A percentile compares a stretch with the other conserved stretches of the same genome.
These are phyloP conservation scores for Neonectria sp. DNA, from an alignment of 2,329 filamentous ascomycete genomes.

Conservation along the genomic window DNA sequence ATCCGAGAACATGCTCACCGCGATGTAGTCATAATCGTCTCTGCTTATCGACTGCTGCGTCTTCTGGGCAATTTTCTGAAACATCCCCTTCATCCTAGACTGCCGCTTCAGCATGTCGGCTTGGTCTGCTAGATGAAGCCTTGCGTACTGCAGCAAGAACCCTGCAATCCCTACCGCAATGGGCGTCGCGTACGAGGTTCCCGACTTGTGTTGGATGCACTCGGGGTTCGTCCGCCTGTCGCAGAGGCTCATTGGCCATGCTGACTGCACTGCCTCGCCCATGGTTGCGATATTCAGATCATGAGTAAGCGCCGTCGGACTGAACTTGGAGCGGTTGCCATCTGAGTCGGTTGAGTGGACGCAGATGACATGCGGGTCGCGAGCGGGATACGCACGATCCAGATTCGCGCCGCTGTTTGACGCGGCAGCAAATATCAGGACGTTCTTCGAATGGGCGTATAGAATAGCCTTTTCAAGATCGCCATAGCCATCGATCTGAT, in stretches of 20 bases:
- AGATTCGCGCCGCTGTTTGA: conserved; percentile 21
- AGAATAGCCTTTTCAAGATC: neutral
- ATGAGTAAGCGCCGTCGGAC: conserved; percentile 15
- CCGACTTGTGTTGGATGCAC: conserved; percentile 3
- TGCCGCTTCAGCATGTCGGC: conserved; percentile 7
- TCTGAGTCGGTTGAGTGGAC: conserved; percentile 30
- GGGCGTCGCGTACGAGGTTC: conserved; percentile 28
- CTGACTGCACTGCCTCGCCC: conserved; percentile 25
- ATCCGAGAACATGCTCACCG: conserved; percentile 20
- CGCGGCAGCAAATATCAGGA: conserved; percentile 30
- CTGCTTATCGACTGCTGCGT: conserved; percentile 11
- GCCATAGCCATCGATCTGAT: conserved; percentile 11
- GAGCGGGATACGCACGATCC: conserved; percentile 28
- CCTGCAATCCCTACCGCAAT: conserved; percentile 19
- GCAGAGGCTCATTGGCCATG: conserved; percentile 24
- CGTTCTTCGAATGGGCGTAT: neutral
- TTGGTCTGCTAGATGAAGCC: conserved; percentile 11
- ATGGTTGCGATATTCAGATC: conserved; percentile 25
- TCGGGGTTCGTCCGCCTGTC: neutral
- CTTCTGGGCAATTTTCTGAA: conserved; percentile 14
- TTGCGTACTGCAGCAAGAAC: conserved; percentile 17
- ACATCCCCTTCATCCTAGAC: conserved; percentile 21
- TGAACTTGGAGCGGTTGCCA: conserved; percentile 24
- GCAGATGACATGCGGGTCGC: conserved; percentile 25
- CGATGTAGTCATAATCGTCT: conserved; percentile 20